Evolutionary conservation across 179 eudicot species (phyloP), one percentile per base, ranked within the genome.

Genomic region (Monotropa hypopitys): DNA sequence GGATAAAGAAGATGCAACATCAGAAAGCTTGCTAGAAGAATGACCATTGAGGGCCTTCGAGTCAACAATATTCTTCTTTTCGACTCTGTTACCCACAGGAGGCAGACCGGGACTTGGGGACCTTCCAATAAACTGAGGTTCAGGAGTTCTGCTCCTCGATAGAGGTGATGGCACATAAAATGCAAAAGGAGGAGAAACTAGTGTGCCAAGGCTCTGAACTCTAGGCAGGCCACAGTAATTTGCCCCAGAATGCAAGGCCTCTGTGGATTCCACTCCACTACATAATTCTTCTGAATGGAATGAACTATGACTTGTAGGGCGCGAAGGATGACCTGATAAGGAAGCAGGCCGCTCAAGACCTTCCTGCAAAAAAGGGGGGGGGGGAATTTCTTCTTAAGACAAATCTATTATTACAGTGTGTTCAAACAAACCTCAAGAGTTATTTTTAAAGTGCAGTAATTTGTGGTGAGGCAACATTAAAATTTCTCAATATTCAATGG

Each of bases 11-110:
- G 87, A 73, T 45, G 87, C 81, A 72, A 87, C 32, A 74, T 89
- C 88, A 74, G 88, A 78, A 72, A 84, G 79, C 74, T 85, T 80
- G 74, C 84, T 72, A 70, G 89, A 73, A 59, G 86, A 87, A 75
- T 66, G 51, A 63, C 49, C 76, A 83, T 77, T 79, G 38, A 78
- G 45, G 51, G 65, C 42, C 56, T 43, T 76, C 45, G 76, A 70
- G 42, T 81, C 68, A 47, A 62, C 33, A 30, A 28, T 72, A 46
- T 78, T 77, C 47, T 70, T 72, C 69, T 76, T 73, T 57, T 75
- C 81, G 32, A 38, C 45, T 35, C 79, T 42, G 77, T 75, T 72
- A 63, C 69, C 66, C 28, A 66, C 81, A 72, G 77, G 50, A 54
- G 80, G 83, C 33, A 78, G 51, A 40, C 84, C 59, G 63, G 80